Percentiles rank a stretch among this genome's conserved stretches.
Conservation (phyloP, 1,139 yeast genomes). For the Yamadazyma siamensis region DNA sequence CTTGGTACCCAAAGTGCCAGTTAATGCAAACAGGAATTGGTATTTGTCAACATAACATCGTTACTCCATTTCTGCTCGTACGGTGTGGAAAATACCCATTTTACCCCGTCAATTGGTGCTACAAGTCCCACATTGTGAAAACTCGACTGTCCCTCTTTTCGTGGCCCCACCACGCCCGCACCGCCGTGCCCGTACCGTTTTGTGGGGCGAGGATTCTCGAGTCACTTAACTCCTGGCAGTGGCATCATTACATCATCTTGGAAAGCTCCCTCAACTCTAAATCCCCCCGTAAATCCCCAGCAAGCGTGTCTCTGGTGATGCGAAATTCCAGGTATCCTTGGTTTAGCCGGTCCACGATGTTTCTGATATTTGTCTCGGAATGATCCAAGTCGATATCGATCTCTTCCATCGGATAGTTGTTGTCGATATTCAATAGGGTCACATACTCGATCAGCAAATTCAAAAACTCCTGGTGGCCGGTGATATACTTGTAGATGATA, state of each 20-base stretch:
- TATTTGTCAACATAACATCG: too few relatives aligned
- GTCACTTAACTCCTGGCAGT: too few relatives aligned
- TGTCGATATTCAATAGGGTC: constrained; percentile 23
- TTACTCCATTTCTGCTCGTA: too few relatives aligned
- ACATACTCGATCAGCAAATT: constrained; percentile 27
- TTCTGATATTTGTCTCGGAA: constrained; percentile 23
- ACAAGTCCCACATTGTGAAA: too few relatives aligned
- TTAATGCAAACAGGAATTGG: too few relatives aligned
- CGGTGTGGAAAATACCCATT: too few relatives aligned
- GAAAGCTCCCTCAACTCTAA: constrained; percentile 16
- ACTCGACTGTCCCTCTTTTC: too few relatives aligned
- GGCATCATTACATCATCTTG: constrained; percentile 5
- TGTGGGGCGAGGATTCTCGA: too few relatives aligned
- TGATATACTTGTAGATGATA: constrained; percentile 39
- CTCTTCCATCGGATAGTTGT: constrained; percentile 11
- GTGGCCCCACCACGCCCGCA: too few relatives aligned
- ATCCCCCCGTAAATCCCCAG: constrained; percentile 29
- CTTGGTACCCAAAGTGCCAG: too few relatives aligned
- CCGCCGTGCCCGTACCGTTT: too few relatives aligned
- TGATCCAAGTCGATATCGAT: constrained; percentile 15
- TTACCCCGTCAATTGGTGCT: too few relatives aligned
- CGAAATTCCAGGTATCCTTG: constrained; percentile 25
- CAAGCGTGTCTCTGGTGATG: constrained; percentile 17
- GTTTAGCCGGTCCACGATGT: constrained; percentile 22
- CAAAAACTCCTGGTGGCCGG: constrained; percentile 44